Evolutionary conservation across 495 filamentous ascomycete genomes (phyloP).

Genomic region (Achaetomiella virescens): DNA sequence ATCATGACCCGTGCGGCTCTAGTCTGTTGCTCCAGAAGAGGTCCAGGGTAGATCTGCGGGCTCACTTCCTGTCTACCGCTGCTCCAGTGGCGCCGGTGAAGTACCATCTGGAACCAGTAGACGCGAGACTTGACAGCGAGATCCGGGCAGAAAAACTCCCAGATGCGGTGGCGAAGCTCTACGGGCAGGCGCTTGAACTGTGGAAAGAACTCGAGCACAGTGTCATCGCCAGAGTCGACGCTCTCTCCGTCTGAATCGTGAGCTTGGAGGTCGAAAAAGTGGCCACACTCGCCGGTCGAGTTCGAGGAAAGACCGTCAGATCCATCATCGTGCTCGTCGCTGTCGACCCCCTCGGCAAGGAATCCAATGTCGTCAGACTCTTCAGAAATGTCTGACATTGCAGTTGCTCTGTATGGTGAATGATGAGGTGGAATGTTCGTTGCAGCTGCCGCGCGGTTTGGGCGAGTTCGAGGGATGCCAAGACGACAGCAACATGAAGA

Average conservation of each 20-base stretch:
- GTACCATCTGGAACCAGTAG: constrained; percentile 9
- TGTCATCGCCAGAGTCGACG: constrained; percentile 4
- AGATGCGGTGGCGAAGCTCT: constrained; percentile 37
- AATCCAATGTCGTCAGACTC: constrained; percentile 7
- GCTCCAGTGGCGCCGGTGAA: neutral
- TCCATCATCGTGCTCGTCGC: constrained; percentile 7
- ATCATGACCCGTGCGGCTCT: constrained; percentile 26
- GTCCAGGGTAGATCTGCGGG: constrained; percentile 12
- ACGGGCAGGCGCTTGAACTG: constrained; percentile 34
- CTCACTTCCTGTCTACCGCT: neutral
- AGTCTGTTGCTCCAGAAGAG: constrained; percentile 25
- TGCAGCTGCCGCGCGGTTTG: neutral
- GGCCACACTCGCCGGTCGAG: neutral
- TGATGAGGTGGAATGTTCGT: neutral
- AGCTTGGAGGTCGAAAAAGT: constrained; percentile 10
- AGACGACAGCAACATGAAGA: too few species aligned
- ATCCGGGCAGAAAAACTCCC: constrained; percentile 36
- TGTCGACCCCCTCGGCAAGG: constrained; percentile 6
- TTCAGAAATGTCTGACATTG: constrained; percentile 11
- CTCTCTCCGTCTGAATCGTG: constrained; percentile 9
- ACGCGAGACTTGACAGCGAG: constrained; percentile 28
- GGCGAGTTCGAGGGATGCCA: too few species aligned
- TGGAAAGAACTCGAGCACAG: constrained; percentile 26
- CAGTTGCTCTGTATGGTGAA: neutral
- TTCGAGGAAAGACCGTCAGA: neutral